phyloP scores from a whole-genome alignment of 495 filamentous ascomycete genomes.

The Aeminium ludgeri region DNA sequence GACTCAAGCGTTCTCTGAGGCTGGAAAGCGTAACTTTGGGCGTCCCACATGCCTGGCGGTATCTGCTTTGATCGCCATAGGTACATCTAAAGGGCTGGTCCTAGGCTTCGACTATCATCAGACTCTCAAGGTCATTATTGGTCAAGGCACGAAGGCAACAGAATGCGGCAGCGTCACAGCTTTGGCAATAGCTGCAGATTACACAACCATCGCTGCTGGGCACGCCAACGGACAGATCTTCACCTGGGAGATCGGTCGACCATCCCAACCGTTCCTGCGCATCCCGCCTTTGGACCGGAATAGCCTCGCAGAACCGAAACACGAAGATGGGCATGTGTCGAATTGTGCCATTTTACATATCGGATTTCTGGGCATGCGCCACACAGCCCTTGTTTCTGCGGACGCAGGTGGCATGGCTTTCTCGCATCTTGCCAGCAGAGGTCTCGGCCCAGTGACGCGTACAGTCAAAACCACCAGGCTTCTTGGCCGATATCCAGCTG shows the following conservation, averaged over 20 bases:
- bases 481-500: slow-evolving; percentile 70
- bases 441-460: slow-evolving; percentile 69
- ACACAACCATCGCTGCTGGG: slow-evolving; percentile 75
- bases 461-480: slow-evolving; percentile 80
- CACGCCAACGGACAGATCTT: slow-evolving; percentile 87
- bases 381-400: slow-evolving; percentile 94
- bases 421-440: slow-evolving; percentile 84
- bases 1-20: slow-evolving; percentile 82
- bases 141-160: slow-evolving; percentile 83
- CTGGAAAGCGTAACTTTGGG: slow-evolving; percentile 82
- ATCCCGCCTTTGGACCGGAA: slow-evolving; percentile 57
- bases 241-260: slow-evolving; percentile 79
- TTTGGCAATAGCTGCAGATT: slow-evolving; percentile 81
- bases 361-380: slow-evolving; percentile 86
- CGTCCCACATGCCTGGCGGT: slow-evolving; percentile 80
- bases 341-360: slow-evolving; percentile 67
- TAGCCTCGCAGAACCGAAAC: slow-evolving; percentile 42
- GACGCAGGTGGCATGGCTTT: slow-evolving; percentile 96
- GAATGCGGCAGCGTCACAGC: slow-evolving; percentile 81
- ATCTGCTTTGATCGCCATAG: slow-evolving; percentile 75
- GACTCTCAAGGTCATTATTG: slow-evolving; percentile 80
- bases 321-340: slow-evolving; percentile 64
- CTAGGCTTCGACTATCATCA: slow-evolving; percentile 95
- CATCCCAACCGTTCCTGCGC: slow-evolving; percentile 72
- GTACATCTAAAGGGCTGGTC: slow-evolving; percentile 85